Evolutionary conservation across 495 filamentous ascomycete genomes (phyloP).

Genomic region (Acidiella bohemica): DNA sequence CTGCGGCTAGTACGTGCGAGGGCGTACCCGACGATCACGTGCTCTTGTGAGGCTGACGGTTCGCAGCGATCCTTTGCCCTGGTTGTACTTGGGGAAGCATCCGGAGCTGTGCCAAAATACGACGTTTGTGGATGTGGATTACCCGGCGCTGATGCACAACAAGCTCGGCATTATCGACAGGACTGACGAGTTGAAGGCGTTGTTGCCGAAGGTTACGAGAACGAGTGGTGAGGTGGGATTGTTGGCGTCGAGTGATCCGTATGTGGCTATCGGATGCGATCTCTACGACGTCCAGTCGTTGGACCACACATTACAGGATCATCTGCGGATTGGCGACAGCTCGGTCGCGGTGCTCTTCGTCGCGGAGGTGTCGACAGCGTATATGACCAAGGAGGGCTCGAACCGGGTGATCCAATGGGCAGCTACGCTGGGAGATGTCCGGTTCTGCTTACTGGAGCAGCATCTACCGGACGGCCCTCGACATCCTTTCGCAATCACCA

Average conservation of each 20-base stretch:
- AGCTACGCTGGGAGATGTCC: slow-evolving; percentile 45
- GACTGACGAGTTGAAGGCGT: slow-evolving; percentile 42
- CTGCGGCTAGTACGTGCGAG: slow-evolving; percentile 66
- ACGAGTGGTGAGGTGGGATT: slow-evolving; percentile 15
- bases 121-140: slow-evolving; percentile 79
- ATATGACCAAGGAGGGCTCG: slow-evolving; percentile 66
- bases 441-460: slow-evolving; percentile 86
- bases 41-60: neutral
- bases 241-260: slow-evolving; percentile 35
- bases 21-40: neutral
- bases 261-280: slow-evolving; percentile 73
- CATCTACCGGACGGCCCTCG: slow-evolving; percentile 60
- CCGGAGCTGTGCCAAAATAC: slow-evolving; percentile 39
- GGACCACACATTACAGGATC: slow-evolving; percentile 38
- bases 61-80: slow-evolving; percentile 75
- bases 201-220: slow-evolving; percentile 37
- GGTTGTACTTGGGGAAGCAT: slow-evolving; percentile 60
- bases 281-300: slow-evolving; percentile 50
- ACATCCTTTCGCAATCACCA: slow-evolving; percentile 78
- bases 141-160: slow-evolving; percentile 60
- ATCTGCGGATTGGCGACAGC: slow-evolving; percentile 38
- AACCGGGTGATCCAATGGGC: slow-evolving; percentile 63
- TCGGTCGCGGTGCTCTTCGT: slow-evolving; percentile 55
- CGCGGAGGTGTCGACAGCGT: slow-evolving; percentile 81
- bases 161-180: slow-evolving; percentile 54